Evolutionary conservation across 495 filamentous ascomycete species (phyloP), one percentile per base, ranked within the genome.

Genomic region (Aspergillus olivimuriae): DNA sequence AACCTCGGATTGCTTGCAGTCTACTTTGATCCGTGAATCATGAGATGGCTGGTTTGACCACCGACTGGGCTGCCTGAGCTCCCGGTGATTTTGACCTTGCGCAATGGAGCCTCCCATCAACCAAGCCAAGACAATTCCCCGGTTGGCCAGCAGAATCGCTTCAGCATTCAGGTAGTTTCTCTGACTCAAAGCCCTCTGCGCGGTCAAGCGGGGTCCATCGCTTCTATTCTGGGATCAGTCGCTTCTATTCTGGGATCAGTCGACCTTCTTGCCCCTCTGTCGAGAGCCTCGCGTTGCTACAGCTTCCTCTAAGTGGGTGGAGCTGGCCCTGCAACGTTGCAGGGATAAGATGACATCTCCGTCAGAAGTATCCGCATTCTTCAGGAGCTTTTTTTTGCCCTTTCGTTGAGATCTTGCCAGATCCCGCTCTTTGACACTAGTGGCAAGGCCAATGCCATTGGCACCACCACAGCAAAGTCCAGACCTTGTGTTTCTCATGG

Each of bases 281-380:
- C n/a, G n/a, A n/a, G n/a, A n/a, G n/a, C n/a, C n/a, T n/a, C n/a
- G n/a, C n/a, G n/a, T 39, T 19, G 10, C 17, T n/a, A 19, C 17
- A 26, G 6, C 7, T 41, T 21, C 23, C 23, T 23, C 15, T 2
- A 2, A 16, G 12, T 17, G 21, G 19, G 22, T 24, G 9, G 23
- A 39, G 15, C 41, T 40, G 38, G 22, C 24, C 26, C 18, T 50
- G 34, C 34, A 44, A 52, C 35, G 43, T 47, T 52, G 35, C 49
- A 52, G 40, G 15, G 31, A 19, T 17, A n/a, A n/a, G n/a, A n/a
- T n/a, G n/a, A n/a, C n/a, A 6, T 30, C 7, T 15, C 20, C 4
- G 12, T 36, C 6, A n/a, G 2, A 1, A 32, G 15, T 16, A 18
- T 20, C 51, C 51, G 46, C 51, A 46, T 48, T 46, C 46, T 34